These are phyloP conservation scores for Fusarium oligoseptatum DNA, from an alignment of 2,329 filamentous ascomycete species.

Conservation along the genomic window DNA sequence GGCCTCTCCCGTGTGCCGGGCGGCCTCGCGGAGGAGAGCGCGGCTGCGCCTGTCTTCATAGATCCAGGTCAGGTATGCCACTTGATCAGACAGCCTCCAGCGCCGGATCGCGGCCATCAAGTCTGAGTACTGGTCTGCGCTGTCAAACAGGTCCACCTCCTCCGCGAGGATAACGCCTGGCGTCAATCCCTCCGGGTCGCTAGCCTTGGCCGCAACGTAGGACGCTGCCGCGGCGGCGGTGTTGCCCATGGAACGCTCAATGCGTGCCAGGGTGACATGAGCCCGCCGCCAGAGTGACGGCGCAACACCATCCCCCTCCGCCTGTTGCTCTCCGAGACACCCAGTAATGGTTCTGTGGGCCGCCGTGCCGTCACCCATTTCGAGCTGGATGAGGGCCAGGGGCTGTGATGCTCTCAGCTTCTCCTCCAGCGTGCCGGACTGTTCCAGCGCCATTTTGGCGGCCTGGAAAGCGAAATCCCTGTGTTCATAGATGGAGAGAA, in stretches of 20 bases:
- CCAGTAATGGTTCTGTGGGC: neutral
- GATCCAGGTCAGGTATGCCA: neutral
- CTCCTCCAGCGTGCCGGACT: neutral
- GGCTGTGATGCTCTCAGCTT: neutral
- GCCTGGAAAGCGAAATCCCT: neutral
- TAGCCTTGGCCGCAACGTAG: neutral
- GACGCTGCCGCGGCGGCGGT: neutral
- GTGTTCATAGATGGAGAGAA: neutral
- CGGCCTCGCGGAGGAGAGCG: neutral
- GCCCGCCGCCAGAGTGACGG: neutral
- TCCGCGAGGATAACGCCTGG: neutral
- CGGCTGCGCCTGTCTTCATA: neutral
- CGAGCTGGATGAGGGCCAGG: neutral
- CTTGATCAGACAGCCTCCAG: neutral
- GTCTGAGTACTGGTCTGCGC: neutral
- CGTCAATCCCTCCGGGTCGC: neutral
- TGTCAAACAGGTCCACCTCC: neutral
- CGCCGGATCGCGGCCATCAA: neutral
- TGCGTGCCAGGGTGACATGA: neutral
- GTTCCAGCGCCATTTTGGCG: neutral
- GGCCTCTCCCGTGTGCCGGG: neutral
- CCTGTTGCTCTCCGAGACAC: neutral
- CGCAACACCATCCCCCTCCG: neutral
- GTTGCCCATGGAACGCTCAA: neutral
- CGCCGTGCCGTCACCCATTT: neutral